These are phyloP conservation scores for Dictyostelium intermedium DNA, from an alignment of 78 protist genomes.

Conservation along the genomic window DNA sequence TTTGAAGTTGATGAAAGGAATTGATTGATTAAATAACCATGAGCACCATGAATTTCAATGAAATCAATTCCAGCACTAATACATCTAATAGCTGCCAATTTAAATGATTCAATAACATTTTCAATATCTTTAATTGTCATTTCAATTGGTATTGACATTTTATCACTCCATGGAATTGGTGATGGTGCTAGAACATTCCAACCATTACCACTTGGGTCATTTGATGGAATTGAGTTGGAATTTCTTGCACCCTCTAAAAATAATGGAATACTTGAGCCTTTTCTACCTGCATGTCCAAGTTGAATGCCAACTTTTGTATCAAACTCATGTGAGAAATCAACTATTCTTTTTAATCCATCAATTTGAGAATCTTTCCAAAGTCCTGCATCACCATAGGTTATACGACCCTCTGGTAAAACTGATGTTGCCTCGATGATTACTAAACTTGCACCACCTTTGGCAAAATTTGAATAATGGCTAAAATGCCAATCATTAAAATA, in stretches of 20 bases:
- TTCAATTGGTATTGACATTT: constrained; percentile 23
- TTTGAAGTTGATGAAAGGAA: constrained; percentile 83
- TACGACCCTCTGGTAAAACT: constrained; percentile 40
- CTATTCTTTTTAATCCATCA: constrained; percentile 16
- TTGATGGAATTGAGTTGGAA: not conserved
- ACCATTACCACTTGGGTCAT: constrained; percentile 28
- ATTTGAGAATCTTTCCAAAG: constrained; percentile 36
- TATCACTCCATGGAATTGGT: not conserved
- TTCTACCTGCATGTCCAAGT: constrained; percentile 60
- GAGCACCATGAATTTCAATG: constrained; percentile 89
- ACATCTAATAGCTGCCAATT: constrained; percentile 57
- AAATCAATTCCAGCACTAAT: constrained; percentile 82
- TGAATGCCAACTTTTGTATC: constrained; percentile 6
- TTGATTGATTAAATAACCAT: constrained; percentile 86
- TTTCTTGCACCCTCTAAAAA: constrained; percentile 26
- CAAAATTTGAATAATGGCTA: constrained; percentile 21
- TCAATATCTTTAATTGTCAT: constrained; percentile 62
- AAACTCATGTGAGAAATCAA: constrained; percentile 29
- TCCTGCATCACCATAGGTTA: constrained; percentile 16
- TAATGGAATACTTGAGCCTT: constrained; percentile 16
- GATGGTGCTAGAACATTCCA: constrained; percentile 41
- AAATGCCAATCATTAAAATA: constrained; percentile 63
- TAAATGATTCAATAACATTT: constrained; percentile 34
- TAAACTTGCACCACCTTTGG: constrained; percentile 54
- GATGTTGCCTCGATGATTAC: constrained; percentile 43